Evolutionary conservation across 495 filamentous ascomycete species (phyloP), one percentile per base, ranked within the genome.

Genomic region (Talaromyces trachyspermus): DNA sequence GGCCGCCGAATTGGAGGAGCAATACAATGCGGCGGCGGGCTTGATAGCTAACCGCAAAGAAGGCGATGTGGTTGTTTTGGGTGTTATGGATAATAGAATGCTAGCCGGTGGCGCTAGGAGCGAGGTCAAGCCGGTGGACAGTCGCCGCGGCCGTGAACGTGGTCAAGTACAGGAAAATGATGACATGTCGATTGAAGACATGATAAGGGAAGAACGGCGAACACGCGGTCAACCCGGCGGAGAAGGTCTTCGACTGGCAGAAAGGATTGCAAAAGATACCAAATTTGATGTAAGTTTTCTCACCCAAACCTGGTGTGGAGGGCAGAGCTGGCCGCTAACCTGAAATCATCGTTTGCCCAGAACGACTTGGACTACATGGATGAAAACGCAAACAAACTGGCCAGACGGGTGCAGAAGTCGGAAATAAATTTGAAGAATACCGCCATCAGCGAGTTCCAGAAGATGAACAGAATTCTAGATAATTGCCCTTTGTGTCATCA

Each of bases 301-400:
- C n/a, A n/a, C n/a, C n/a, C n/a, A n/a, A n/a, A n/a, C n/a, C n/a
- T n/a, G n/a, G n/a, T n/a, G n/a, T n/a, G n/a, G n/a, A n/a, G n/a
- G n/a, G n/a, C n/a, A n/a, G n/a, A n/a, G n/a, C n/a, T n/a, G n/a
- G n/a, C n/a, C n/a, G n/a, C n/a, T n/a, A n/a, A n/a, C n/a, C n/a
- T n/a, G n/a, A n/a, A n/a, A 35, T 36, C 5, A 33, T 14, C 24
- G 18, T 1, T 38, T n/a, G n/a, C 15, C 2, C 49, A 84, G 76
- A 84, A 94, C 54, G 87, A 95, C 58, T 74, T 97, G 43, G 91
- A 98, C 41, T 98, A 98, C 62, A 84, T 98, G 70, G 94, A 98
- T 60, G 92, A 97, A 50, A 96, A 97, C 59, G 92, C 92, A 14
- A 74, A 78, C 39, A 95, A 94, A 56, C 76, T 98, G 8, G 88